Conservation (phyloP, 345 rosid species). For the Eucalyptus regnans region DNA sequence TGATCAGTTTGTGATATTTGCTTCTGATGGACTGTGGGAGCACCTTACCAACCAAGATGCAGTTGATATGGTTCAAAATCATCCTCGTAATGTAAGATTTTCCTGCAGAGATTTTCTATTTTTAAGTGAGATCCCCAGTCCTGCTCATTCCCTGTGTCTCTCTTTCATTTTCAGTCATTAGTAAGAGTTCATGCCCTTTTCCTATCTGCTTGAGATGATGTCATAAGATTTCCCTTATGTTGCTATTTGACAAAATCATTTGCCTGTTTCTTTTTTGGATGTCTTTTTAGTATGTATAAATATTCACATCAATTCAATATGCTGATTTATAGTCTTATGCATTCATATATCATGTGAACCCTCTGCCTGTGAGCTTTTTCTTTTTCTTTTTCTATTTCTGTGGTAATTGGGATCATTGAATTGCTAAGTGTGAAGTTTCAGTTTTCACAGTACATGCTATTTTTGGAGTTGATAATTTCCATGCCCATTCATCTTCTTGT, state of each 20-base stretch:
- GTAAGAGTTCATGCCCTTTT: background rate
- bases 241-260: background rate
- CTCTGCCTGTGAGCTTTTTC: background rate
- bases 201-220: background rate
- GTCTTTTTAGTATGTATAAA: background rate
- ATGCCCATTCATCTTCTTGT: background rate
- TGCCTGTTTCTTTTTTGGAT: background rate
- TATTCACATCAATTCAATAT: background rate
- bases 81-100: constrained; percentile 59
- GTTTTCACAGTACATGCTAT: background rate
- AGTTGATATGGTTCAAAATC: constrained; percentile 79
- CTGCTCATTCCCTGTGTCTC: background rate
- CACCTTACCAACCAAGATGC: constrained; percentile 91
- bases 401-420: background rate
- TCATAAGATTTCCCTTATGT: background rate
- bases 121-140: background rate
- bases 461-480: background rate
- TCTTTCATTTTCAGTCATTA: background rate
- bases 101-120: background rate
- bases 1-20: constrained; percentile 78
- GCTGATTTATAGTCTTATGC: background rate
- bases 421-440: background rate
- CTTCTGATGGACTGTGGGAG: constrained; percentile 99
- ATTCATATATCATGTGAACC: background rate
- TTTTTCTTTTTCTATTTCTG: background rate